Evolutionary conservation across 176 grass and related monocot species (phyloP).

Genomic region (Aegilops longissima): DNA sequence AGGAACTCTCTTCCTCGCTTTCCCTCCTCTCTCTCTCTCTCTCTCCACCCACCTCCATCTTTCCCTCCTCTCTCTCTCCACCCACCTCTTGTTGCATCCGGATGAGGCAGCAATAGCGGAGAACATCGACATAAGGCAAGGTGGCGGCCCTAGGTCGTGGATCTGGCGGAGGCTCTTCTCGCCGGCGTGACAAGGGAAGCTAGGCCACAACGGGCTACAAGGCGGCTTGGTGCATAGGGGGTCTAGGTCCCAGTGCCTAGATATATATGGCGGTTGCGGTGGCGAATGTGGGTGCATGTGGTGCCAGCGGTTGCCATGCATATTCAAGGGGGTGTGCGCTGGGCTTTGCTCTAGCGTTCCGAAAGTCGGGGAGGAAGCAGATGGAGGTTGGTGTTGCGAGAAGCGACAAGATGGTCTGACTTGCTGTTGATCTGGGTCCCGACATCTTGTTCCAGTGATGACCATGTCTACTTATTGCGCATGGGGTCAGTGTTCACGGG

Average conservation of each 20-base stretch:
- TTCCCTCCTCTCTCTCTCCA: no score
- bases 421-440: neutral
- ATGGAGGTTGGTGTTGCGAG: neutral
- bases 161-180: neutral
- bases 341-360: neutral
- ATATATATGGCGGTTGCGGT: neutral
- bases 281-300: neutral
- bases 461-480: neutral
- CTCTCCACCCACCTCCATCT: no score
- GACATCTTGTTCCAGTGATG: neutral
- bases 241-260: neutral
- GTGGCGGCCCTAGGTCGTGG: no score
- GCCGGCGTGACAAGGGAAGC: neutral
- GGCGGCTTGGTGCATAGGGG: neutral
- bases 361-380: neutral
- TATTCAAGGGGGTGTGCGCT: neutral
- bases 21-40: no score
- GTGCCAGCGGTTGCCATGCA: neutral
- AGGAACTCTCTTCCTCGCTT: neutral
- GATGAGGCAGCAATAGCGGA: no score
- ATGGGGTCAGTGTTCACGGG: neutral
- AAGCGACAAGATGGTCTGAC: neutral
- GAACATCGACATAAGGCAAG: no score
- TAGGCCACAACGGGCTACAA: neutral
- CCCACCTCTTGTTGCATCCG: no score